Evolutionary conservation across 441 rosid genomes (phyloP).

Genomic region (Arabidopsis hybrid): DNA sequence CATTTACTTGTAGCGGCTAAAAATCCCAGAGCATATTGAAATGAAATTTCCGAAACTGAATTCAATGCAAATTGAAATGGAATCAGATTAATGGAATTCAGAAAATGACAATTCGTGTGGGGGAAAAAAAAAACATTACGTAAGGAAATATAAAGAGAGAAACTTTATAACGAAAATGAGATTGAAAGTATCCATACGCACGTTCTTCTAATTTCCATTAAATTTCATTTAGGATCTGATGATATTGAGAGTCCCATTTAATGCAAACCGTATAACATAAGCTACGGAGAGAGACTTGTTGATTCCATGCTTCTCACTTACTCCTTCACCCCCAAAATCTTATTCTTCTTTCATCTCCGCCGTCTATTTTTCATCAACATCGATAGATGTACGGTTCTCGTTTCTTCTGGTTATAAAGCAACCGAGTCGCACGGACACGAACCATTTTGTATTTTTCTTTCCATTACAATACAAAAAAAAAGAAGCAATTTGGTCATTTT

Average conservation of each 20-base stretch:
- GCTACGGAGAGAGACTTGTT: conserved; percentile 15
- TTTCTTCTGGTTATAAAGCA: conserved; percentile 22
- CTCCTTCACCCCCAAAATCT: conserved; percentile 10
- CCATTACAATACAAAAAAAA: conserved; percentile 10
- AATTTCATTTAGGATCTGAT: conserved; percentile 32
- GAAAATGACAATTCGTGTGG: no score
- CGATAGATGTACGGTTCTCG: conserved; percentile 26
- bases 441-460: conserved; percentile 20
- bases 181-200: conserved; percentile 19
- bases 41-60: no score
- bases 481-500: conserved; percentile 14
- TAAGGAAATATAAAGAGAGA: conserved; percentile 5
- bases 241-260: conserved; percentile 42
- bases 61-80: no score
- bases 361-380: conserved; percentile 25
- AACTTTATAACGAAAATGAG: conserved; percentile 16
- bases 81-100: no score
- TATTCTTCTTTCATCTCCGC: conserved; percentile 32
- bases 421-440: conserved; percentile 45
- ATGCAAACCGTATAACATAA: conserved; percentile 44
- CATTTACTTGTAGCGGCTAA: no score
- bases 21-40: no score
- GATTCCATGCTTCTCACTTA: conserved; percentile 36
- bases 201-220: conserved; percentile 10
- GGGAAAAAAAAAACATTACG: not conserved